A percentile compares a stretch with the other conserved stretches of the same genome.
Evolutionary conservation across 352 stramenopile genomes (phyloP).

Genomic region (Globisporangium irregulare): DNA sequence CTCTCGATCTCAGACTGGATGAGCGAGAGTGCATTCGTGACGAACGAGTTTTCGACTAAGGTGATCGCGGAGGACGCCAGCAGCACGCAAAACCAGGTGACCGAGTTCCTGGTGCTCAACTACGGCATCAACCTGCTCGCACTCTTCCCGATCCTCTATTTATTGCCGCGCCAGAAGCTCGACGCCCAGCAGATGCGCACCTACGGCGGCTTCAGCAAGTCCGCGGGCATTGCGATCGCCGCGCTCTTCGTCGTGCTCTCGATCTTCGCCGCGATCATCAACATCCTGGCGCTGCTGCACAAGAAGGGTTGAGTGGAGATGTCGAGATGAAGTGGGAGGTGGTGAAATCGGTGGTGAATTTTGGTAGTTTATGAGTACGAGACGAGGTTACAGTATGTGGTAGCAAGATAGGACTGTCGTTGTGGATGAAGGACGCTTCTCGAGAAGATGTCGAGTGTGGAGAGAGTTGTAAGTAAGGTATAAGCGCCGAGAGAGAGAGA

Average conservation of each 20-base stretch:
- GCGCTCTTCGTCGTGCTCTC: constrained; percentile 43
- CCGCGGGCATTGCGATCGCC: constrained; percentile 33
- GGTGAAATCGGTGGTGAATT: neutral
- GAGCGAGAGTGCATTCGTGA: constrained; percentile 37
- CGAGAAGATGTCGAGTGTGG: neutral
- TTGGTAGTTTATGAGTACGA: neutral
- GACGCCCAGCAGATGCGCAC: constrained; percentile 62
- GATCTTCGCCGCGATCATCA: constrained; percentile 38
- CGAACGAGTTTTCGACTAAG: constrained; percentile 32
- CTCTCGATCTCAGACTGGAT: constrained; percentile 59
- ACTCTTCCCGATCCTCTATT: constrained; percentile 57
- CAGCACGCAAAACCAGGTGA: constrained; percentile 31
- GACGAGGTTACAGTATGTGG: neutral
- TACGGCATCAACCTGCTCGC: constrained; percentile 50
- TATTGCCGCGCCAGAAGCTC: constrained; percentile 63
- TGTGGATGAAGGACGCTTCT: neutral
- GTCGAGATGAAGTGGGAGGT: neutral
- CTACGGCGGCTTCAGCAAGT: constrained; percentile 44
- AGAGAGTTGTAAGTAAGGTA: neutral
- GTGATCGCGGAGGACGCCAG: constrained; percentile 30
- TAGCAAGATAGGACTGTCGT: neutral
- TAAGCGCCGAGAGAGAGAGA: neutral
- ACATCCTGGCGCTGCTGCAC: constrained; percentile 31
- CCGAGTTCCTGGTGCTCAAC: constrained; percentile 45
- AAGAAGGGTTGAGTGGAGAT: constrained; percentile 7